phyloP scores from a whole-genome alignment of 2,329 filamentous ascomycete genomes.

The Clarireedia homoeocarpa region DNA sequence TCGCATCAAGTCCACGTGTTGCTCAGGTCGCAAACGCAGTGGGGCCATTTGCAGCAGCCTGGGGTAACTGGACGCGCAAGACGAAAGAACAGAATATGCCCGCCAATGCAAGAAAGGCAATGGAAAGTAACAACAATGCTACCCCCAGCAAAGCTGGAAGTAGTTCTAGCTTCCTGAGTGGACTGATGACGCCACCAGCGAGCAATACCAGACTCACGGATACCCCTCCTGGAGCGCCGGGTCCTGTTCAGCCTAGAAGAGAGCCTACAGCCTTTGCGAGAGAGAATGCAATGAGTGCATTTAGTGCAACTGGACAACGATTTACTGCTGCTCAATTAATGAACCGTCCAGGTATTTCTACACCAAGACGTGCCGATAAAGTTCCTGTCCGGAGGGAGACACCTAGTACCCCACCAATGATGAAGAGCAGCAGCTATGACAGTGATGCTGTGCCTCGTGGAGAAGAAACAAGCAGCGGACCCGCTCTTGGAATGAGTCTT shows the following conservation, averaged over 20 bases:
- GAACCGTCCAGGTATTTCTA: constrained; percentile 19
- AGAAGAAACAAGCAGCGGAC: constrained; percentile 21
- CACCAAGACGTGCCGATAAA: constrained; percentile 34
- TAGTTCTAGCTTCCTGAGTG: constrained; percentile 58
- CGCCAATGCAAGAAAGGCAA: constrained; percentile 15
- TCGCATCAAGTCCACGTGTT: constrained; percentile 62
- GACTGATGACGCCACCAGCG: constrained; percentile 82
- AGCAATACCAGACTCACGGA: constrained; percentile 34
- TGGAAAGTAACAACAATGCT: constrained; percentile 15
- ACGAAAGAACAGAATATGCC: constrained; percentile 30
- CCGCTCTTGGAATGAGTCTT: neutral
- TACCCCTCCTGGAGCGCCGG: constrained; percentile 8
- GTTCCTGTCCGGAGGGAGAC: constrained; percentile 30
- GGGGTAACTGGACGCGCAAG: constrained; percentile 80
- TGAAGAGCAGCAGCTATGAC: constrained; percentile 51
- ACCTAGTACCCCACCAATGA: constrained; percentile 52
- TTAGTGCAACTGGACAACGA: constrained; percentile 51
- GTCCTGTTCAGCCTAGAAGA: constrained; percentile 30
- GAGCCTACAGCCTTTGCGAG: constrained; percentile 35
- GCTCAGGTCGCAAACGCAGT: constrained; percentile 79
- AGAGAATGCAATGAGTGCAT: constrained; percentile 39
- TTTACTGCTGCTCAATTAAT: constrained; percentile 41
- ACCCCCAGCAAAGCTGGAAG: constrained; percentile 27
- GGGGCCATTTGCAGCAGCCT: constrained; percentile 75
- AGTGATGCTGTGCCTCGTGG: constrained; percentile 44